phyloP scores from a whole-genome alignment of 495 filamentous ascomycete genomes.

The Penicillium herquei region DNA sequence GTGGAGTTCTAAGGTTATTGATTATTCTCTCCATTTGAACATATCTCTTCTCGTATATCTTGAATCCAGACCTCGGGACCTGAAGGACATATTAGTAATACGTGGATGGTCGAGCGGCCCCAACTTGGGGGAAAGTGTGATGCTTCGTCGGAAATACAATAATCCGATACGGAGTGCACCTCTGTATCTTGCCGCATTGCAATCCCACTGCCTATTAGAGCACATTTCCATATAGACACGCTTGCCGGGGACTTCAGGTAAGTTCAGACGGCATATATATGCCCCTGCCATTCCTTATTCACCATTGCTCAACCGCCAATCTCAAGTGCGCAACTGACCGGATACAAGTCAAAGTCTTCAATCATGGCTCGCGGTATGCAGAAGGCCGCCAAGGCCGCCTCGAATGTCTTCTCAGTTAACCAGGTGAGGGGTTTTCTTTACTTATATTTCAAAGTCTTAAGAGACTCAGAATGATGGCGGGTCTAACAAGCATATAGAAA shows the following conservation, averaged over 20 bases:
- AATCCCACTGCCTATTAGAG: not conserved
- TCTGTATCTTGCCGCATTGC: slow-evolving; percentile 2
- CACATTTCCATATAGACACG: not conserved
- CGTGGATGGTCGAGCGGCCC: not conserved
- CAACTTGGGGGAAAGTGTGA: not conserved
- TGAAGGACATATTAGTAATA: not conserved
- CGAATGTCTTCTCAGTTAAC: slow-evolving; percentile 36
- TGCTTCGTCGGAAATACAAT: not conserved
- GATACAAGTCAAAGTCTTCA: slow-evolving; percentile 28
- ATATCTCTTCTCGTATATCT: no score
- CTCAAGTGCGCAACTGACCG: slow-evolving; percentile 2
- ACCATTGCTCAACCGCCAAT: not conserved
- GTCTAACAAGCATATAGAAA: slow-evolving; percentile 61
- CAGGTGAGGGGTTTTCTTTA: slow-evolving; percentile 28
- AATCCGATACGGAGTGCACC: slow-evolving; percentile 3
- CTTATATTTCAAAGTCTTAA: not conserved
- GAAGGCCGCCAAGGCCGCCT: slow-evolving; percentile 45
- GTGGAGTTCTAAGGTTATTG: no score
- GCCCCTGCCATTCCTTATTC: no score
- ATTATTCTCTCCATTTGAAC: no score
- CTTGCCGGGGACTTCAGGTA: not conserved
- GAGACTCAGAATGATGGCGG: not conserved
- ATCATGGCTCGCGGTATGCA: slow-evolving; percentile 42
- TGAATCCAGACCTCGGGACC: no score
- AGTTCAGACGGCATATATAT: not conserved